Evolutionary conservation across 2,329 filamentous ascomycete genomes (phyloP).

Genomic region (Blumeria hordei): DNA sequence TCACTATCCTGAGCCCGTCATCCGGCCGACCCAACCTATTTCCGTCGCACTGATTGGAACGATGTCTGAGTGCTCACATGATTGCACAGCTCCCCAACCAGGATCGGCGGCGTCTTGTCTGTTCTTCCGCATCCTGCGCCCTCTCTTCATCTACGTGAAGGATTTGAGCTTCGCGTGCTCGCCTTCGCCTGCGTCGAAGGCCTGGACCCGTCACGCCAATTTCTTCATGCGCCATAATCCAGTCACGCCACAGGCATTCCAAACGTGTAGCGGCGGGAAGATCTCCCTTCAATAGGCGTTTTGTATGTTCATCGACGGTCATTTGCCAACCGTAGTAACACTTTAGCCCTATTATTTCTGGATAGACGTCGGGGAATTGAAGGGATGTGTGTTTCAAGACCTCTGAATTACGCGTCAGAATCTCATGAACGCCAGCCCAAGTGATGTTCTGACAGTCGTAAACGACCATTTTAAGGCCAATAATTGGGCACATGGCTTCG

Average conservation of each 20-base stretch:
- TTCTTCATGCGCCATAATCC: constrained; percentile 81
- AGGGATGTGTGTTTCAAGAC: constrained; percentile 25
- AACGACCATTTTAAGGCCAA: constrained; percentile 50
- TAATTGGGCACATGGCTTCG: constrained; percentile 8
- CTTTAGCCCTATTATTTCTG: constrained; percentile 65
- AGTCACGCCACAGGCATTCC: constrained; percentile 78
- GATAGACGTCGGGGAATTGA: constrained; percentile 27
- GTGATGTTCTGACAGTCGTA: constrained; percentile 86
- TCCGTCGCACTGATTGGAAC: no score
- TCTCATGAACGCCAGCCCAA: constrained; percentile 74
- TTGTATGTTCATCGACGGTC: constrained; percentile 82
- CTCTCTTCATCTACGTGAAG: constrained; percentile 65
- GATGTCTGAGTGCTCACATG: constrained; percentile 26
- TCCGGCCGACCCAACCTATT: no score
- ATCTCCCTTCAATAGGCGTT: constrained; percentile 59
- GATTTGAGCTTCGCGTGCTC: constrained; percentile 60
- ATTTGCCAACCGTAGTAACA: constrained; percentile 92
- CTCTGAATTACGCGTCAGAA: constrained; percentile 66
- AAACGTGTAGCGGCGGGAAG: constrained; percentile 50
- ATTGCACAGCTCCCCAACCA: constrained; percentile 37
- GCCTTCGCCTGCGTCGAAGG: constrained; percentile 42
- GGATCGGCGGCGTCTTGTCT: constrained; percentile 30
- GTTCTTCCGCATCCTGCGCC: constrained; percentile 24
- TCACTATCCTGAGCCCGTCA: no score
- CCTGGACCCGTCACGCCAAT: constrained; percentile 44